phyloP scores from a whole-genome alignment of 169 alveolate genomes.

The Eimeria nieschulzi region DNA sequence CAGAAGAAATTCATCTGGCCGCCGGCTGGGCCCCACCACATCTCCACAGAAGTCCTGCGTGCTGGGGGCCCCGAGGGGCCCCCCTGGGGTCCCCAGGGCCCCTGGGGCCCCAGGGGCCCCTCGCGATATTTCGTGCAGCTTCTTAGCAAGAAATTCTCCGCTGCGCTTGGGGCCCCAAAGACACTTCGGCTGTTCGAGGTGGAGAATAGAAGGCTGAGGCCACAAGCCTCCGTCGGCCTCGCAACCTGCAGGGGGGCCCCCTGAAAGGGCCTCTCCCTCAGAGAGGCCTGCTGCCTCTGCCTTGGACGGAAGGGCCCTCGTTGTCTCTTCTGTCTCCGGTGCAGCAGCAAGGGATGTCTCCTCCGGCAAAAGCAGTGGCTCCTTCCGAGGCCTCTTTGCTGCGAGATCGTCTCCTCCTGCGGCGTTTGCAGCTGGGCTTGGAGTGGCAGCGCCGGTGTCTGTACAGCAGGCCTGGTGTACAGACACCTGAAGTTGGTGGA shows the following conservation, averaged over 20 bases:
- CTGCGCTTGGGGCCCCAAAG: conserved; percentile 74
- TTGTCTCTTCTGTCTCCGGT: too few relatives aligned
- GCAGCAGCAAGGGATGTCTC: too few relatives aligned
- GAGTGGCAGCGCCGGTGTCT: background rate
- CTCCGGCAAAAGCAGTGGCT: background rate
- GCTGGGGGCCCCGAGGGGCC: too few relatives aligned
- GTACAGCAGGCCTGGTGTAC: too few relatives aligned
- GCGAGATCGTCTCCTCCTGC: background rate
- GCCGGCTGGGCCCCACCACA: background rate
- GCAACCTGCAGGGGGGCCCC: background rate
- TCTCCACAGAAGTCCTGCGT: background rate
- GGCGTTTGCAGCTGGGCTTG: background rate
- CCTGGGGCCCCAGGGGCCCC: background rate
- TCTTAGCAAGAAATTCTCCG: conserved; percentile 49
- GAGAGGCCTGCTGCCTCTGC: background rate
- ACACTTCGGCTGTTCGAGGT: conserved; percentile 12
- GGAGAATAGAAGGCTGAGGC: background rate
- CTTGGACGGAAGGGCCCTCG: background rate
- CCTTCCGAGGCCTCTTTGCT: background rate
- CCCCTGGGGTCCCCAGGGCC: background rate
- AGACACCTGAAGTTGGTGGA: too few relatives aligned
- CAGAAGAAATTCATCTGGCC: conserved; percentile 47
- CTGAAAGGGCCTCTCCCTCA: background rate
- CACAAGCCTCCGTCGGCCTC: background rate
- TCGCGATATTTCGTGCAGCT: background rate